phyloP scores from a whole-genome alignment of 805 yeast species.

The Metschnikowia arizonensis region DNA sequence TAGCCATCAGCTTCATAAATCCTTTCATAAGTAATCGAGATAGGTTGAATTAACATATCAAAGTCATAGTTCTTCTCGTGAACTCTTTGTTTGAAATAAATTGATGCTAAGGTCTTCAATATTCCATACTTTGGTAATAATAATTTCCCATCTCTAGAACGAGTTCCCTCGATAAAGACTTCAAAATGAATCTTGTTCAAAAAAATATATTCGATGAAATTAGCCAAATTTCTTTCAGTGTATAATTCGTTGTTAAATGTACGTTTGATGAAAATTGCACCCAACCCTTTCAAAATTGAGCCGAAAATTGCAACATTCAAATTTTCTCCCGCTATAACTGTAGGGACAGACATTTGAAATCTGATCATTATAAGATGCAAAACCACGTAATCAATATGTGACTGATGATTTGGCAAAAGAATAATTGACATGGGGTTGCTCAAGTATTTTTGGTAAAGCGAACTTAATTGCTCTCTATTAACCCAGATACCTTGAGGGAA shows the following conservation, averaged over 20 bases:
- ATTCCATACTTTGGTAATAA: conserved; percentile 61
- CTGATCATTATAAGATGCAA: conserved; percentile 51
- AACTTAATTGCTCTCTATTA: conserved; percentile 27
- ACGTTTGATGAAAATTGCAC: conserved; percentile 57
- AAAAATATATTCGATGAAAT: conserved; percentile 46
- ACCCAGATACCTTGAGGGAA: conserved; percentile 44
- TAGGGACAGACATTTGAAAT: conserved; percentile 50
- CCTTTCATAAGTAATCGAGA: conserved; percentile 57
- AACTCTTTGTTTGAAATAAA: conserved; percentile 38
- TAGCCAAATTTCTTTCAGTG: conserved; percentile 46
- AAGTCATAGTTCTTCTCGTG: conserved; percentile 20
- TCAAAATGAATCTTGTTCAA: conserved; percentile 49
- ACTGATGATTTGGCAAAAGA: conserved; percentile 57
- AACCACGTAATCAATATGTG: conserved; percentile 59
- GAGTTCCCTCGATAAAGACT: conserved; percentile 63
- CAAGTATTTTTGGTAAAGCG: conserved; percentile 29
- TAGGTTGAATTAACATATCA: conserved; percentile 45
- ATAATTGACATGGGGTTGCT: conserved; percentile 43
- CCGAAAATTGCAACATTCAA: conserved; percentile 57
- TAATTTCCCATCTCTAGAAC: conserved; percentile 63
- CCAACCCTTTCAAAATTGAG: conserved; percentile 43
- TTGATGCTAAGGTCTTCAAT: conserved; percentile 47
- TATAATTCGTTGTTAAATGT: conserved; percentile 40
- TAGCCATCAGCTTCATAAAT: conserved; percentile 54
- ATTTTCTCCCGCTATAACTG: conserved; percentile 64